Conservation (phyloP, 305 asterid genomes). For the Fraxinus albicans region DNA sequence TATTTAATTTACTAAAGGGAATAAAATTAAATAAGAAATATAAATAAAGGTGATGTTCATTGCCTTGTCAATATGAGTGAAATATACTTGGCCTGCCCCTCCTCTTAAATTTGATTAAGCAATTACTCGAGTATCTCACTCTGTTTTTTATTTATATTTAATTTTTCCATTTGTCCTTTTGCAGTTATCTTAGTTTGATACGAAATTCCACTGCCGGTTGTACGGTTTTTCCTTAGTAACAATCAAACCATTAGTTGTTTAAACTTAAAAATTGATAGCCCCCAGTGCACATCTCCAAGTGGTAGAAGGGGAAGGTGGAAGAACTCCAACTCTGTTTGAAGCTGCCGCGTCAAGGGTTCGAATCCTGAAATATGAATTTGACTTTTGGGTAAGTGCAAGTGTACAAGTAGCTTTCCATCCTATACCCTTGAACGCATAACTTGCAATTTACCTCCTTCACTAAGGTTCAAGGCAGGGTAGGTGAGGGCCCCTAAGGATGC, state of each 20-base stretch:
- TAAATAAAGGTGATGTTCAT: neutral
- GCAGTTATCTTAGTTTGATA: neutral
- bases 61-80: neutral
- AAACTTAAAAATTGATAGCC: neutral
- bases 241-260: neutral
- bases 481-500: no score
- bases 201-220: neutral
- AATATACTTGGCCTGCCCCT: neutral
- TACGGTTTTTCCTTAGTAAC: neutral
- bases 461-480: no score
- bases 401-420: no score
- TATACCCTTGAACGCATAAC: no score
- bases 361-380: no score
- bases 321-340: no score
- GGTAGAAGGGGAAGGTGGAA: no score
- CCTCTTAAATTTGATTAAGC: neutral
- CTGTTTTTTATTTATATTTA: neutral
- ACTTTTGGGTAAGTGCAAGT: no score
- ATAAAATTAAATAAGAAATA: neutral
- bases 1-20: neutral
- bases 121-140: neutral
- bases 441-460: no score
- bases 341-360: no score
- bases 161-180: neutral
- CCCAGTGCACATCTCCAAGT: no score